A percentile compares a stretch with the other conserved stretches of the same genome.
phyloP scores from a whole-genome alignment of 495 filamentous ascomycete species.

The Astrothelium subdiscretum region DNA sequence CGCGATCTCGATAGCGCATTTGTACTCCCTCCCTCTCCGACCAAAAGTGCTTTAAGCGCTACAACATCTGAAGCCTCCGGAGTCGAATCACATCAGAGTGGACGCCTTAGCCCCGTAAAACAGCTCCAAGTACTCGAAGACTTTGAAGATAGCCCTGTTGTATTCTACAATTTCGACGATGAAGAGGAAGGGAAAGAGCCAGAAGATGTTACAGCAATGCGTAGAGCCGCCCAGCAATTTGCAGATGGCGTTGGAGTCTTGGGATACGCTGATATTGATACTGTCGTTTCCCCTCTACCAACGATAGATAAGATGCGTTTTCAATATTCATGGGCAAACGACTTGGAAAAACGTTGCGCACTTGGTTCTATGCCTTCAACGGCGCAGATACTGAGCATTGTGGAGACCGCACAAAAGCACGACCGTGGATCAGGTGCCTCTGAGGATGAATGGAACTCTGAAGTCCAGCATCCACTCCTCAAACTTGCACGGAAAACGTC shows the following conservation, averaged over 20 bases:
- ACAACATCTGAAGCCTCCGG: slow-evolving; percentile 4
- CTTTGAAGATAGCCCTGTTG: slow-evolving; percentile 6
- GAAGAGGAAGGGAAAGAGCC: slow-evolving; percentile 3
- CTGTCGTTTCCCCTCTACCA: slow-evolving; percentile 1
- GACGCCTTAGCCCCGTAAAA: slow-evolving; percentile 4
- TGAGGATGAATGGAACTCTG: slow-evolving; percentile 17
- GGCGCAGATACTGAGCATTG: slow-evolving; percentile 7
- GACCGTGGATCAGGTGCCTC: slow-evolving; percentile 11
- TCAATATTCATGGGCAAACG: slow-evolving; percentile 13
- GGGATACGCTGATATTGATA: slow-evolving; percentile 8
- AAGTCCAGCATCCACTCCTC: slow-evolving; percentile 16
- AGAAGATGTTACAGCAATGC: slow-evolving; percentile 3
- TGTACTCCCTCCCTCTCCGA: not conserved
- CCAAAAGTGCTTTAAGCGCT: not conserved
- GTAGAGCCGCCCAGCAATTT: slow-evolving; percentile 2
- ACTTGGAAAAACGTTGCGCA: not conserved
- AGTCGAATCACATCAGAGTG: slow-evolving; percentile 8
- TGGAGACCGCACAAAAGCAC: slow-evolving; percentile 9
- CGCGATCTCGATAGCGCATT: not conserved
- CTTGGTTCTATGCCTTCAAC: slow-evolving; percentile 11
- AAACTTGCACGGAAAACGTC: slow-evolving; percentile 14
- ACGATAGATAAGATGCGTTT: slow-evolving; percentile 8
- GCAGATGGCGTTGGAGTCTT: slow-evolving; percentile 11
- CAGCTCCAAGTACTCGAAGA: slow-evolving; percentile 7
- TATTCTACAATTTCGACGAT: slow-evolving; percentile 9